Conservation (phyloP, 768 basidiomycete species). For the Lactarius tabidus region DNA sequence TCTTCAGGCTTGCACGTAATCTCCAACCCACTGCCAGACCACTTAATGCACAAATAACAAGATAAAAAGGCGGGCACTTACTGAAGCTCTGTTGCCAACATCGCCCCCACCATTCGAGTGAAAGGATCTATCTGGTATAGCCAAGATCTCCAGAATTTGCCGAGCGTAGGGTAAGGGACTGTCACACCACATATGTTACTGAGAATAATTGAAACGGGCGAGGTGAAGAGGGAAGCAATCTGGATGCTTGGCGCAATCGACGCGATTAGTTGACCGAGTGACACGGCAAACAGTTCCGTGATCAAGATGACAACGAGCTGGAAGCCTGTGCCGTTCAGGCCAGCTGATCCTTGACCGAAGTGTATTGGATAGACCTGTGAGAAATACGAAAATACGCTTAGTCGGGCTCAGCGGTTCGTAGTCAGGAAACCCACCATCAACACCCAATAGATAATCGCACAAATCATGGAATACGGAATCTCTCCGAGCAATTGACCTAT, state of each 20-base stretch:
- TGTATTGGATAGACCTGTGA: conserved; percentile 57
- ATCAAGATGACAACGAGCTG: conserved; percentile 66
- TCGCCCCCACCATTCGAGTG: conserved; percentile 69
- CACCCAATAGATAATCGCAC: conserved; percentile 73
- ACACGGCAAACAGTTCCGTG: conserved; percentile 69
- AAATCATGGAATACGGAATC: conserved; percentile 71
- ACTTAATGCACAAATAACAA: background rate
- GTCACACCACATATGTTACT: conserved; percentile 79
- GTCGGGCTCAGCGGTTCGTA: no score
- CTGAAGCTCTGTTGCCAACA: conserved; percentile 77
- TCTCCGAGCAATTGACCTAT: conserved; percentile 79
- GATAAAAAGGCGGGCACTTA: conserved; percentile 27
- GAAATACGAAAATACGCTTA: background rate
- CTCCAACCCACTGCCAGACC: conserved; percentile 46
- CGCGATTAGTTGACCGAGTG: conserved; percentile 69
- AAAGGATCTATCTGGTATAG: conserved; percentile 72
- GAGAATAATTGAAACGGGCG: conserved; percentile 62
- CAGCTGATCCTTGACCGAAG: conserved; percentile 60
- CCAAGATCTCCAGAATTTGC: conserved; percentile 73
- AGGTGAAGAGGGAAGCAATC: conserved; percentile 72
- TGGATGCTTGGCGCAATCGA: conserved; percentile 71
- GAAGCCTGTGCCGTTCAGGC: conserved; percentile 65
- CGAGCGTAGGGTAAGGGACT: conserved; percentile 61
- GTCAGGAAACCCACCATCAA: conserved; percentile 47
- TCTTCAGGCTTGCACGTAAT: conserved; percentile 67